These are phyloP conservation scores for Leishmania lainsoni DNA, from an alignment of 208 protist species.

Conservation along the genomic window DNA sequence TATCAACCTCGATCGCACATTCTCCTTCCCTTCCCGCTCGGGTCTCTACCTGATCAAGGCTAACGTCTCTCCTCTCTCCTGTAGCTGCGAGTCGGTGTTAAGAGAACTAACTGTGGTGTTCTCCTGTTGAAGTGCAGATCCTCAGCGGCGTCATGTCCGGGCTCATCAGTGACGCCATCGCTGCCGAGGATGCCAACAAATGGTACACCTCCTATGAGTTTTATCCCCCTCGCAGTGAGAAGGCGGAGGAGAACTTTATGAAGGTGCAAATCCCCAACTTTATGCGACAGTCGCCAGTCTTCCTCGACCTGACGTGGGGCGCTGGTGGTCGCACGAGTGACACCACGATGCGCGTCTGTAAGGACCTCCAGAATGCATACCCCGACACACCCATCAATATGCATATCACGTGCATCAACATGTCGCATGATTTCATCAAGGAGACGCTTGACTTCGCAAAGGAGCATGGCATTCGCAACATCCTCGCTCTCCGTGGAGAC, in stretches of 20 bases:
- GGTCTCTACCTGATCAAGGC: background rate
- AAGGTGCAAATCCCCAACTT: conserved; percentile 83
- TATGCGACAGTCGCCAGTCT: conserved; percentile 81
- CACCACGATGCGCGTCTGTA: conserved; percentile 72
- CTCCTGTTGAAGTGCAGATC: background rate
- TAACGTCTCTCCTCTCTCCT: background rate
- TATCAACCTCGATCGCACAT: background rate
- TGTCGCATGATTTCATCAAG: conserved; percentile 70
- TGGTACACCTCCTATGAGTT: conserved; percentile 95
- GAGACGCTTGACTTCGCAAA: conserved; percentile 83
- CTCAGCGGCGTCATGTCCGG: conserved; percentile 18
- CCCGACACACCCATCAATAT: conserved; percentile 66
- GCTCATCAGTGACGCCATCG: conserved; percentile 34
- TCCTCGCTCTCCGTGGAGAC: conserved; percentile 95
- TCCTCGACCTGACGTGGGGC: conserved; percentile 97
- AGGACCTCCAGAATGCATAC: conserved; percentile 91
- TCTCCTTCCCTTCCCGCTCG: background rate
- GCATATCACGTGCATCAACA: conserved; percentile 97
- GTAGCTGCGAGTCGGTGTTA: background rate
- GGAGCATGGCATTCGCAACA: conserved; percentile 94
- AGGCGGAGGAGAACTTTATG: conserved; percentile 82
- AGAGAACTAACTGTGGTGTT: background rate
- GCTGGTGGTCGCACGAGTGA: conserved; percentile 90
- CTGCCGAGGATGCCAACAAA: conserved; percentile 41
- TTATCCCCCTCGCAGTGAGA: conserved; percentile 95